Evolutionary conservation across 257 asterid genomes (phyloP), one percentile per base, ranked within the genome.

Genomic region (Oldenlandia corymbosa): DNA sequence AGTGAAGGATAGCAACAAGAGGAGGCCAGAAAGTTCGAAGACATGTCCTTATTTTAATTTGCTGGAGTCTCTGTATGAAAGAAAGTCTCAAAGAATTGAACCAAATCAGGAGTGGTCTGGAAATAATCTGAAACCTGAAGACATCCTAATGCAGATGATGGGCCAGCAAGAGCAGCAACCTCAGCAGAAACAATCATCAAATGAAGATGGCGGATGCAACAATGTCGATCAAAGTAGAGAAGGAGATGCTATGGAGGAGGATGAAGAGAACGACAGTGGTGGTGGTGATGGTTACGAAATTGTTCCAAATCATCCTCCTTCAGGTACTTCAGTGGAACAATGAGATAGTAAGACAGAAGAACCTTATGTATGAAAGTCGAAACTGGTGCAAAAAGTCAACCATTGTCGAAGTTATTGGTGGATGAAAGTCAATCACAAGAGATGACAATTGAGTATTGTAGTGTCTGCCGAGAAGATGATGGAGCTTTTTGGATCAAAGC

Each of bases 1-100:
- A 71, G 91, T 85, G 26, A 88, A 79, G 78, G 86, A 82, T 24
- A 76, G 90, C 79, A 75, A 84, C 58, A 85, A 78, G 75, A 84
- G 65, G 74, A 78, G 94, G 77, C 86, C 88, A 0, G 79, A 68
- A 54, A 86, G 78, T 62, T 84, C 96, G 0, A 88, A 82, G 49
- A 85, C 96, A 5, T 88, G 96, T 43, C 88, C 90, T 0, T 88
- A 88, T 73, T 88, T 85, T 43, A 74, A 73, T 57, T 62, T 79
- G 77, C 81, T 88, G 2, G 95, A 86, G 71, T 80, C 88, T 26
- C 66, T 88, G 36, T 84, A 88, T 27, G 84, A 80, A 34, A 84
- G 65, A 46, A 88, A 65, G 72, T 71, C 84, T 43, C 73, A 69
- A 67, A 77, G 70, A 66, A 43, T 75, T 53, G 77, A 64, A 50